Conservation (phyloP, 1,284 basidiomycete species). For the Somion occarium region DNA sequence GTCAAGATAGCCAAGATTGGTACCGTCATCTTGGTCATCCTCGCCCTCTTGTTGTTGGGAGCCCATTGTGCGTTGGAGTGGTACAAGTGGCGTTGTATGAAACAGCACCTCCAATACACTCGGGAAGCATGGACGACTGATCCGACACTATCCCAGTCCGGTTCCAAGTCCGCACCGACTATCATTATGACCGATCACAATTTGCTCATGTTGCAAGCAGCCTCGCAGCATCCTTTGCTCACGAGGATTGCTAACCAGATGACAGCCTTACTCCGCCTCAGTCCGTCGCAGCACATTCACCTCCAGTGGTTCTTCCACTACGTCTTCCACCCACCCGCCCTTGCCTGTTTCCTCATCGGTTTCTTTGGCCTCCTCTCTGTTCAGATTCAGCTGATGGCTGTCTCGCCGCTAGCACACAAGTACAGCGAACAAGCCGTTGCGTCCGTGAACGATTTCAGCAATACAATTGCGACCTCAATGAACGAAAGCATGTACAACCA, state of each 20-base stretch:
- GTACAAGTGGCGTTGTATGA: slow-evolving; percentile 76
- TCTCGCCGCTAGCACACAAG: slow-evolving; percentile 64
- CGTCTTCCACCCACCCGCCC: slow-evolving; percentile 84
- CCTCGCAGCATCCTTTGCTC: slow-evolving; percentile 65
- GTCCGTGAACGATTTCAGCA: slow-evolving; percentile 63
- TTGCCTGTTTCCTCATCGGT: slow-evolving; percentile 87
- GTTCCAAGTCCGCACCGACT: slow-evolving; percentile 37
- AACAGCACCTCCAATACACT: slow-evolving; percentile 58
- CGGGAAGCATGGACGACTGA: slow-evolving; percentile 73
- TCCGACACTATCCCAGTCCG: slow-evolving; percentile 48
- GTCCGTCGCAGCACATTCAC: slow-evolving; percentile 56
- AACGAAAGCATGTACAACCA: slow-evolving; percentile 80
- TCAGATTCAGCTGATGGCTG: slow-evolving; percentile 77
- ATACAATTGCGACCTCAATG: slow-evolving; percentile 69
- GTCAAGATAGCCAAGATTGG: slow-evolving; percentile 76
- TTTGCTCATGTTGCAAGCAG: slow-evolving; percentile 66
- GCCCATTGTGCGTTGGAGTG: slow-evolving; percentile 68
- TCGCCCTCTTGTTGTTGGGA: slow-evolving; percentile 59
- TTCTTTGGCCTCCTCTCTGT: slow-evolving; percentile 88
- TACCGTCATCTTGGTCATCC: slow-evolving; percentile 60
- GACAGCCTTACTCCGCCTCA: slow-evolving; percentile 44
- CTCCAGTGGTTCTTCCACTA: slow-evolving; percentile 84
- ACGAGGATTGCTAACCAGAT: slow-evolving; percentile 58
- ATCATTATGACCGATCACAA: slow-evolving; percentile 69
- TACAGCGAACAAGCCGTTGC: slow-evolving; percentile 57